Evolutionary conservation across 2,329 filamentous ascomycete genomes (phyloP).

Genomic region (Helotiales sp.): DNA sequence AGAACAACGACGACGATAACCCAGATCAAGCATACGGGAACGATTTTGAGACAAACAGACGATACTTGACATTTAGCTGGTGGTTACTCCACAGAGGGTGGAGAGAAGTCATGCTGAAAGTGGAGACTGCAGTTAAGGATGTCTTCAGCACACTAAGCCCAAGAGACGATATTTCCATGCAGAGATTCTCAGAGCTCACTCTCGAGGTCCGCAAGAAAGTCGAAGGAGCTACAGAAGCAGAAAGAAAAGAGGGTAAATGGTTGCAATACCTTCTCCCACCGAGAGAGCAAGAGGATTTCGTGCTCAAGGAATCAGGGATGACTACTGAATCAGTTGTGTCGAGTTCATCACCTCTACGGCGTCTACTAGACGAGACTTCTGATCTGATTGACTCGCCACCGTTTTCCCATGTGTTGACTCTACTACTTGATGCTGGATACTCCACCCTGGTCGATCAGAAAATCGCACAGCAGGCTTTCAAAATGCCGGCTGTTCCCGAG

Average conservation of each 20-base stretch:
- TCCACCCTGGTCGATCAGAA: conserved; percentile 82
- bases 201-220: conserved; percentile 83
- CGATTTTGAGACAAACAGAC: conserved; percentile 94
- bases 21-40: conserved; percentile 82
- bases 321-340: conserved; percentile 55
- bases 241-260: conserved; percentile 68
- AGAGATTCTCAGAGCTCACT: conserved; percentile 78
- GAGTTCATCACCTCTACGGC: conserved; percentile 65
- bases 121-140: conserved; percentile 84
- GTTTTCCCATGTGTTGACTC: conserved; percentile 84
- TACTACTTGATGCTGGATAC: conserved; percentile 87
- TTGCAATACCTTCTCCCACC: conserved; percentile 83
- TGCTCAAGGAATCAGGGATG: conserved; percentile 86
- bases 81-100: conserved; percentile 94
- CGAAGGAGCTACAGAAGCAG: conserved; percentile 73
- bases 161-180: conserved; percentile 83
- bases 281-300: conserved; percentile 76
- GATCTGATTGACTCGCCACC: conserved; percentile 94
- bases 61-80: conserved; percentile 97
- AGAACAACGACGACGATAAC: conserved; percentile 92
- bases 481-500: conserved; percentile 52
- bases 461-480: conserved; percentile 79
- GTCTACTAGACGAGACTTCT: conserved; percentile 91
- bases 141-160: conserved; percentile 90
- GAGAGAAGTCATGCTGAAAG: conserved; percentile 78